Conservation (phyloP, 176 grass and related monocot genomes). For the Otatea glauca region DNA sequence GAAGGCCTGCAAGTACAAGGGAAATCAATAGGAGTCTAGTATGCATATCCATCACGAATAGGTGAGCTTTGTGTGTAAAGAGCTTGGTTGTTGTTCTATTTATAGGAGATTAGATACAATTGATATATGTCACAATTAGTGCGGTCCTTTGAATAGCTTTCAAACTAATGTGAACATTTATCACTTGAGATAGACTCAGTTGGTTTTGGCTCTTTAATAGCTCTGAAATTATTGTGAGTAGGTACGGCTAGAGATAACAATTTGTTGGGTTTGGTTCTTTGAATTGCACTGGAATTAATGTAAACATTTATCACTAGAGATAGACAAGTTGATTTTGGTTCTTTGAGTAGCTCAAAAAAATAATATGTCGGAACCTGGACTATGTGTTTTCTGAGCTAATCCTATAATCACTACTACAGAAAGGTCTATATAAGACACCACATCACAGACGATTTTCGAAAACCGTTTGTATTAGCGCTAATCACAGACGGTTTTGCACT, state of each 20-base stretch:
- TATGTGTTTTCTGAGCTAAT: too few relatives aligned
- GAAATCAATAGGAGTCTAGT: slow-evolving; percentile 12
- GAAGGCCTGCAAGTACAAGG: not conserved
- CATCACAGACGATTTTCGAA: too few relatives aligned
- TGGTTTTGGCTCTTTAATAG: not conserved
- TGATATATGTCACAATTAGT: not conserved
- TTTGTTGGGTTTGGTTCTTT: not conserved
- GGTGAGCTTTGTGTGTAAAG: not conserved
- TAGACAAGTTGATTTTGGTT: too few relatives aligned
- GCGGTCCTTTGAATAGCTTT: not conserved
- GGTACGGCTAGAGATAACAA: too few relatives aligned
- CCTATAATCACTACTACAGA: too few relatives aligned
- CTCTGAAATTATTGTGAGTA: too few relatives aligned
- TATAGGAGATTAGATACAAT: not conserved
- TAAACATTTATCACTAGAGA: not conserved
- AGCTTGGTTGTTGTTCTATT: not conserved
- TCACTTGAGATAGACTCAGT: too few relatives aligned
- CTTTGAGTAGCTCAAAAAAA: too few relatives aligned
- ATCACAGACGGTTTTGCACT: too few relatives aligned
- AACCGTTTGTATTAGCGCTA: too few relatives aligned
- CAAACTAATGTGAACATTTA: not conserved
- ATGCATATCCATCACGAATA: not conserved
- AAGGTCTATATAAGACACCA: too few relatives aligned
- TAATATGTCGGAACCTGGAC: too few relatives aligned
- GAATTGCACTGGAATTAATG: not conserved